phyloP scores from a whole-genome alignment of 306 rosid species.

The Mucuna pruriens region DNA sequence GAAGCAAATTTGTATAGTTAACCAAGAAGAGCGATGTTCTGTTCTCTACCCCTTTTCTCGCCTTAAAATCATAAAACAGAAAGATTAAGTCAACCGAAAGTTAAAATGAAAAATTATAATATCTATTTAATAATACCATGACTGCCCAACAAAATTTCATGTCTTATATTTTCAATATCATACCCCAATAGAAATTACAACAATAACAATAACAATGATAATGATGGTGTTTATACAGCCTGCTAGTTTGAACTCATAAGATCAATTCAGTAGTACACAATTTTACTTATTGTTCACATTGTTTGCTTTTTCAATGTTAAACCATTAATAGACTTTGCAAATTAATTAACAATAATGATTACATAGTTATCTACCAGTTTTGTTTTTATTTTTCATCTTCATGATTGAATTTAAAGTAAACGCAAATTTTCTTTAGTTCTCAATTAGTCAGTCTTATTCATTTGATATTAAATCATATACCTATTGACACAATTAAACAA shows the following conservation, averaged over 20 bases:
- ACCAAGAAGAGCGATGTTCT: background rate
- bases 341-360: background rate
- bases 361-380: background rate
- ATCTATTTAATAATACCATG: background rate
- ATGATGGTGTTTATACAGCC: no score
- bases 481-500: background rate
- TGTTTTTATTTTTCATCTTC: background rate
- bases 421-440: background rate
- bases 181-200: background rate
- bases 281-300: background rate
- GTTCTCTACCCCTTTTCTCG: background rate
- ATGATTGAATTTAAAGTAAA: no score
- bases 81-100: background rate
- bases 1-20: constrained; percentile 36
- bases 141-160: background rate
- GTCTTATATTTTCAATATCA: background rate
- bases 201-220: no score
- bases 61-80: background rate
- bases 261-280: no score
- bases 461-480: no score
- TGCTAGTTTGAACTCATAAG: background rate
- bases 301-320: background rate
- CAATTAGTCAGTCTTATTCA: background rate
- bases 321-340: background rate
- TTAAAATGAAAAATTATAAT: background rate